Evolutionary conservation across 129 eudicot species (phyloP), one percentile per base, ranked within the genome.

Genomic region (Tanacetum coccineum): DNA sequence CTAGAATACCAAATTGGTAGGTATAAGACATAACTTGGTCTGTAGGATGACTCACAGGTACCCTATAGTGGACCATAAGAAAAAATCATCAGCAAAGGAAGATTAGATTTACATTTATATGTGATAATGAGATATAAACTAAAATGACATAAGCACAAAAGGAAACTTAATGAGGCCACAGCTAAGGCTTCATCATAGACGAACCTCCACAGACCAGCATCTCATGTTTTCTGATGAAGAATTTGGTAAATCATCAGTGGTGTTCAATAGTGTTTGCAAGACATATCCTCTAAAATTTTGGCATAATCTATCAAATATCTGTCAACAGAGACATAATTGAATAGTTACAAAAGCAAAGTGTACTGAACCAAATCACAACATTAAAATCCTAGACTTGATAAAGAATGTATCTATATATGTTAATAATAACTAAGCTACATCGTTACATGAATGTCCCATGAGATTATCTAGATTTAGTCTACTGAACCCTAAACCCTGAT

Each of bases 261-360:
- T 71, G 76, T 84, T 86, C 59, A 92, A 92, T 57, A 92, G 72
- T 64, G 98, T 85, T 78, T 88, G 83, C 81, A 92, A 74, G 21
- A 92, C 94, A 86, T 92, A 96, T 62, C 98, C 98, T 53, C 84
- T 91, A 79, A 92, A 92, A 81, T 81, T 92, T 86, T 92, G 98
- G 81, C 86, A 88, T 70, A 92, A n/a, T n/a, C n/a, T n/a, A n/a
- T n/a, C n/a, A n/a, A n/a, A n/a, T n/a, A n/a, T n/a, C n/a, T n/a
- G n/a, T n/a, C n/a, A n/a, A n/a, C n/a, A n/a, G n/a, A n/a, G n/a
- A n/a, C n/a, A n/a, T n/a, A n/a, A n/a, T n/a, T n/a, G n/a, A n/a
- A n/a, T n/a, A n/a, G n/a, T n/a, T n/a, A n/a, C n/a, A n/a, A n/a
- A n/a, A n/a, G n/a, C n/a, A n/a, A n/a, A n/a, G n/a, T n/a, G n/a